These are phyloP conservation scores for Penicillium cinerascens DNA, from an alignment of 495 filamentous ascomycete species.

Conservation along the genomic window DNA sequence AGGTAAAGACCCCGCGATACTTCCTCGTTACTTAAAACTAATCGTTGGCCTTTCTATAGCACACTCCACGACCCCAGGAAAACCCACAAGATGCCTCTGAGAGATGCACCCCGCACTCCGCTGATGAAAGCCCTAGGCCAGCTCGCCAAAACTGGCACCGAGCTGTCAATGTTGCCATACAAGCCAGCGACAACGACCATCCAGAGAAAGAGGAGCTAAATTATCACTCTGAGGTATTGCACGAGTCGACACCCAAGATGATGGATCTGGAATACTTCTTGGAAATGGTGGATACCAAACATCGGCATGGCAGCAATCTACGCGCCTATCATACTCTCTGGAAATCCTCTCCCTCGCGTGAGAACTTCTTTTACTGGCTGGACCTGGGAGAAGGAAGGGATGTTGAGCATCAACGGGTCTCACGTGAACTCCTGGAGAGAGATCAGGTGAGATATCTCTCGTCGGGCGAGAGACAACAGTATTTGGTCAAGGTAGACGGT, in stretches of 20 bases:
- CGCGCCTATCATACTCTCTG: conserved; percentile 81
- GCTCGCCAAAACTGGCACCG: conserved; percentile 74
- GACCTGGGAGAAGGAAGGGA: conserved; percentile 71
- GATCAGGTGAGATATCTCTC: conserved; percentile 73
- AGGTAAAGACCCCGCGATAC: background rate
- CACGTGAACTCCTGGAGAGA: conserved; percentile 62
- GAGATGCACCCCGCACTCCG: conserved; percentile 22
- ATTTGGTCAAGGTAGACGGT: conserved; percentile 66
- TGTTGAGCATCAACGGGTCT: conserved; percentile 55
- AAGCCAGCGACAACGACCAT: conserved; percentile 63
- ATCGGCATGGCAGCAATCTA: conserved; percentile 82
- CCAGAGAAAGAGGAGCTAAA: too few relatives aligned
- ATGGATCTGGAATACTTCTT: conserved; percentile 91
- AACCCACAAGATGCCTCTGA: conserved; percentile 16
- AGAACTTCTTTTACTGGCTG: conserved; percentile 98
- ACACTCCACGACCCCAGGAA: background rate
- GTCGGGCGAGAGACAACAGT: conserved; percentile 66
- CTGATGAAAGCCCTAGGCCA: conserved; percentile 22
- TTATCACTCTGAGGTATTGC: background rate
- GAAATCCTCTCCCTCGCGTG: conserved; percentile 68
- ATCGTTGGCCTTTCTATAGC: background rate
- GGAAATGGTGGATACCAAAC: conserved; percentile 89
- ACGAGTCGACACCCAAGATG: conserved; percentile 49
- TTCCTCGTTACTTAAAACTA: conserved; percentile 8
- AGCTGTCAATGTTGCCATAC: conserved; percentile 62